Conservation (phyloP, 2,329 filamentous ascomycete genomes). For the Paecilomyces sp. region DNA sequence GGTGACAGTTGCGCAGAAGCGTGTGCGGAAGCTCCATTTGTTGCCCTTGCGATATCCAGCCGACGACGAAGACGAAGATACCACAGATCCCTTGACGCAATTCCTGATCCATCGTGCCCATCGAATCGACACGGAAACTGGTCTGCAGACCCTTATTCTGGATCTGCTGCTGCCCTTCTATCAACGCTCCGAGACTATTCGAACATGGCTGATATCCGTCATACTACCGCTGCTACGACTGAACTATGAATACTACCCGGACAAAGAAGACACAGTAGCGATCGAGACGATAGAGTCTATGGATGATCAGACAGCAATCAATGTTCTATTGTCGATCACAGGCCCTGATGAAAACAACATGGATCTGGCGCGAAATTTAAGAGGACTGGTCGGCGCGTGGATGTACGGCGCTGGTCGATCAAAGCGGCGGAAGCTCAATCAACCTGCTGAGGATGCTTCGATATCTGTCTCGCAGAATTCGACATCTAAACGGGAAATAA, state of each 20-base stretch:
- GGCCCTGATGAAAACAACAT: slow-evolving; percentile 24
- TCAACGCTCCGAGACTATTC: slow-evolving; percentile 43
- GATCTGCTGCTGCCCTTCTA: slow-evolving; percentile 54
- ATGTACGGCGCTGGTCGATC: slow-evolving; percentile 50
- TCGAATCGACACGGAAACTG: slow-evolving; percentile 52
- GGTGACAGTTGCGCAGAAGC: slow-evolving; percentile 43
- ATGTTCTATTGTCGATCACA: slow-evolving; percentile 44
- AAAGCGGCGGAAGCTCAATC: slow-evolving; percentile 46
- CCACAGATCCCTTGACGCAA: slow-evolving; percentile 43
- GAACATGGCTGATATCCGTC: slow-evolving; percentile 54
- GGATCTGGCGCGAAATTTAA: slow-evolving; percentile 47
- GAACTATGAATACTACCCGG: slow-evolving; percentile 56
- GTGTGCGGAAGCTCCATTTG: slow-evolving; percentile 46
- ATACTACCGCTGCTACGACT: slow-evolving; percentile 53
- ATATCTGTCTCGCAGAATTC: slow-evolving; percentile 18
- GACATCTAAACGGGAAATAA: slow-evolving; percentile 10
- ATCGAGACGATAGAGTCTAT: slow-evolving; percentile 48
- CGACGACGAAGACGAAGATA: slow-evolving; percentile 36
- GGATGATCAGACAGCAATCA: slow-evolving; percentile 45
- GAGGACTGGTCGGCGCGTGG: slow-evolving; percentile 56
- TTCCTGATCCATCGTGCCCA: slow-evolving; percentile 57
- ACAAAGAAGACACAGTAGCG: slow-evolving; percentile 36
- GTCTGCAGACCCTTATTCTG: slow-evolving; percentile 49
- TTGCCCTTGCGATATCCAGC: slow-evolving; percentile 41
- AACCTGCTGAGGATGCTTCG: slow-evolving; percentile 17